Percentiles rank a stretch among this genome's conserved stretches.
Conservation (phyloP, 1,284 basidiomycete genomes). For the Rhodotorula sp. region DNA sequence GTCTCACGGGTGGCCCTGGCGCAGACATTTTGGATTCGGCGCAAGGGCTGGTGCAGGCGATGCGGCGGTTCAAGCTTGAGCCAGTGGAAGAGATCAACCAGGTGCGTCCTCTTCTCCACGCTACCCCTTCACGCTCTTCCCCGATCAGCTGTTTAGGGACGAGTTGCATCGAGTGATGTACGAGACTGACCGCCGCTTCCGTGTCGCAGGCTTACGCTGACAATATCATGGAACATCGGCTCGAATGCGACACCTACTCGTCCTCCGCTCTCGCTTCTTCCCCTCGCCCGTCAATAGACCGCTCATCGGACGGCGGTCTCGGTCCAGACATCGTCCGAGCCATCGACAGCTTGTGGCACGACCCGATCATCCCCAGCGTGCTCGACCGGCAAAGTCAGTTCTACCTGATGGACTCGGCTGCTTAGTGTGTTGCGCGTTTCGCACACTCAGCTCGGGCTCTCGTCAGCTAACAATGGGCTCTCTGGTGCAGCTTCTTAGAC, state of each 20-base stretch:
- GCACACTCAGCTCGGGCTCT: slow-evolving; percentile 38
- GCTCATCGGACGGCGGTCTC: slow-evolving; percentile 41
- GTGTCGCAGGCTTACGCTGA: slow-evolving; percentile 52
- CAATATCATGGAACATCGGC: slow-evolving; percentile 54
- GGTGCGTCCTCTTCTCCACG: slow-evolving; percentile 51
- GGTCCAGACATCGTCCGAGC: slow-evolving; percentile 47
- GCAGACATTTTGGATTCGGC: slow-evolving; percentile 75
- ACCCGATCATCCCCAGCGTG: slow-evolving; percentile 79
- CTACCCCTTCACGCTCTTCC: neutral
- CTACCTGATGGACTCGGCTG: slow-evolving; percentile 94
- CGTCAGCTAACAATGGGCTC: slow-evolving; percentile 39
- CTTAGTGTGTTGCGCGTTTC: slow-evolving; percentile 64
- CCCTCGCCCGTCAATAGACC: slow-evolving; percentile 7
- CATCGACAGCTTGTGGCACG: slow-evolving; percentile 69
- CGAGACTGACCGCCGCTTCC: too few species aligned
- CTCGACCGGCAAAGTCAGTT: slow-evolving; percentile 87
- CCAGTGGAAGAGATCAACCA: slow-evolving; percentile 74
- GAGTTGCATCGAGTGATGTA: too few species aligned
- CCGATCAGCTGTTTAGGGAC: too few species aligned
- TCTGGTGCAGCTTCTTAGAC: slow-evolving; percentile 71
- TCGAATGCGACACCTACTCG: slow-evolving; percentile 51
- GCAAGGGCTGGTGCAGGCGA: slow-evolving; percentile 82
- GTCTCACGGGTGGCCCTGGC: neutral
- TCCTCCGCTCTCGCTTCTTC: slow-evolving; percentile 7
- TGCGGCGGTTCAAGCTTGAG: slow-evolving; percentile 84